phyloP scores from a whole-genome alignment of 805 yeast species.

The Nadsonia fulvescens region DNA sequence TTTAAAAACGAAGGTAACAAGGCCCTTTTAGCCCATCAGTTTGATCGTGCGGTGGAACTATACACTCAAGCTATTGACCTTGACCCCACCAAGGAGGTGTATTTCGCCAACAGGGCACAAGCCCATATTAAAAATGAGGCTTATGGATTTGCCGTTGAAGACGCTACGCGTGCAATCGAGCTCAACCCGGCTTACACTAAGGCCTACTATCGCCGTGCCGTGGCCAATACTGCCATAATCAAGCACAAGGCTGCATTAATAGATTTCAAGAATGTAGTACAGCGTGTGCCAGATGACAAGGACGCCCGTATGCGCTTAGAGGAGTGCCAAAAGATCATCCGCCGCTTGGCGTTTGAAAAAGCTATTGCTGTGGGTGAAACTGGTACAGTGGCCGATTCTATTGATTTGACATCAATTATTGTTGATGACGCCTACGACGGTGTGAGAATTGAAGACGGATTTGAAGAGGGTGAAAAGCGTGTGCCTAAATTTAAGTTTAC shows the following conservation, averaged over 20 bases:
- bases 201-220: slow-evolving; percentile 76
- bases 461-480: slow-evolving; percentile 17
- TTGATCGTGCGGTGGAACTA: slow-evolving; percentile 39
- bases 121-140: slow-evolving; percentile 74
- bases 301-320: slow-evolving; percentile 44
- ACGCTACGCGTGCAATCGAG: slow-evolving; percentile 53
- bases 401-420: slow-evolving; percentile 18
- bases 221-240: slow-evolving; percentile 58
- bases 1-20: slow-evolving; percentile 53
- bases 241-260: slow-evolving; percentile 55
- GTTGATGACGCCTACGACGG: slow-evolving; percentile 45
- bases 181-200: slow-evolving; percentile 52
- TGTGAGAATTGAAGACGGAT: slow-evolving; percentile 28
- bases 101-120: slow-evolving; percentile 71
- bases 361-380: slow-evolving; percentile 69
- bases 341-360: slow-evolving; percentile 61
- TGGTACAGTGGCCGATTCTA: slow-evolving; percentile 14
- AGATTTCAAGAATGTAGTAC: slow-evolving; percentile 49
- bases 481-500: slow-evolving; percentile 28
- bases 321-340: slow-evolving; percentile 46
- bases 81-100: slow-evolving; percentile 44
- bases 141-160: slow-evolving; percentile 71
- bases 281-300: slow-evolving; percentile 46
- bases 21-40: slow-evolving; percentile 41
- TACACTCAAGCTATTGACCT: slow-evolving; percentile 59